A percentile compares a stretch with the other conserved stretches of the same genome.
Evolutionary conservation across 805 yeast genomes (phyloP).

Genomic region (Wickerhamia fluorescens): DNA sequence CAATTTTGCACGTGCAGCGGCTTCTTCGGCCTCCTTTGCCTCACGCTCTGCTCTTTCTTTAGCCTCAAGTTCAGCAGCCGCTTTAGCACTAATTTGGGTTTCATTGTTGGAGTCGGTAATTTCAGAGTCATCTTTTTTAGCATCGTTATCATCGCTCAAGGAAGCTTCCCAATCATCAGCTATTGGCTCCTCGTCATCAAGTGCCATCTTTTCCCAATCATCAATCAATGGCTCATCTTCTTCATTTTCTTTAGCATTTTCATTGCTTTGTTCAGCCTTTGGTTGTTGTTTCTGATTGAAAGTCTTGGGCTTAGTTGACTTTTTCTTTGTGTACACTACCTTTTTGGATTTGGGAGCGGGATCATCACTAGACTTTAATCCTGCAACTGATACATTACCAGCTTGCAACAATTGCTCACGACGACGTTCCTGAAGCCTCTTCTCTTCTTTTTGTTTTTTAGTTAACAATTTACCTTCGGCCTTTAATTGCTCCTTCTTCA

Average conservation of each 20-base stretch:
- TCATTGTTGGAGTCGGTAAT: slow-evolving; percentile 8
- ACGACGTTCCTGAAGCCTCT: slow-evolving; percentile 79
- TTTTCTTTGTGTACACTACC: slow-evolving; percentile 66
- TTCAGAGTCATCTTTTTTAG: slow-evolving; percentile 16
- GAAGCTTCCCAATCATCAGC: slow-evolving; percentile 49
- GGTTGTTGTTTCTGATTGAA: slow-evolving; percentile 21
- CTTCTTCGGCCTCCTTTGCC: slow-evolving; percentile 28
- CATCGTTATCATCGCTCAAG: slow-evolving; percentile 24
- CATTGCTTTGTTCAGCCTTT: slow-evolving; percentile 20
- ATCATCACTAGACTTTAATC: slow-evolving; percentile 38
- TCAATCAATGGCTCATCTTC: slow-evolving; percentile 54
- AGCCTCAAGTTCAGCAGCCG: slow-evolving; percentile 22
- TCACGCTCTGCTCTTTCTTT: slow-evolving; percentile 21
- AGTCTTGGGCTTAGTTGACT: slow-evolving; percentile 43
- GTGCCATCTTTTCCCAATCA: slow-evolving; percentile 78
- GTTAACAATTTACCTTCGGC: slow-evolving; percentile 94
- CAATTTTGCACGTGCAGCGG: slow-evolving; percentile 5
- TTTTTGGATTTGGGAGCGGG: slow-evolving; percentile 52
- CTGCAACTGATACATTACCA: slow-evolving; percentile 69
- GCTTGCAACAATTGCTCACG: slow-evolving; percentile 75
- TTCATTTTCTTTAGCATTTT: slow-evolving; percentile 24
- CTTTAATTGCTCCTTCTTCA: slow-evolving; percentile 82
- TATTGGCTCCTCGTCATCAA: slow-evolving; percentile 51
- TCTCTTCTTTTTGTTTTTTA: slow-evolving; percentile 92
- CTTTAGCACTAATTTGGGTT: slow-evolving; percentile 17